These are phyloP conservation scores for Besnoitia besnoiti DNA, from an alignment of 169 alveolate species.

Conservation along the genomic window DNA sequence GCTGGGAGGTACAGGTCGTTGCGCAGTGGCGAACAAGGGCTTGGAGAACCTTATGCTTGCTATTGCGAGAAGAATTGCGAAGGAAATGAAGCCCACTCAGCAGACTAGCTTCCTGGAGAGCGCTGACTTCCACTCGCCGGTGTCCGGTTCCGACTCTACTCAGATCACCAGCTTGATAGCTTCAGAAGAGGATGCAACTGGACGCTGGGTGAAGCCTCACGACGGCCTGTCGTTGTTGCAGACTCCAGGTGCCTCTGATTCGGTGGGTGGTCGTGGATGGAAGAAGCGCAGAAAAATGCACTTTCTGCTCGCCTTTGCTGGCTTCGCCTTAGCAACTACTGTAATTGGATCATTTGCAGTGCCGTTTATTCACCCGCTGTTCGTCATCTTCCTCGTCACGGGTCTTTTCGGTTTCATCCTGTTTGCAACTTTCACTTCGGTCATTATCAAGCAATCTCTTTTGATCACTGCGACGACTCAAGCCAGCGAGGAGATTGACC, in stretches of 20 bases:
- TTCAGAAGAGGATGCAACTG: neutral
- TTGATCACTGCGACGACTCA: neutral
- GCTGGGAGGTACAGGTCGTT: neutral
- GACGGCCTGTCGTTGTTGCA: neutral
- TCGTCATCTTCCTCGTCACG: neutral
- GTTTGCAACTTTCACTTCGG: neutral
- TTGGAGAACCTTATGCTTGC: neutral
- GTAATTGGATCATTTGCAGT: neutral
- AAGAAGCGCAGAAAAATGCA: neutral
- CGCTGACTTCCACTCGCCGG: neutral
- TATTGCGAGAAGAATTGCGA: neutral
- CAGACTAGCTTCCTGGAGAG: neutral
- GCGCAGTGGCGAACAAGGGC: constrained; percentile 6
- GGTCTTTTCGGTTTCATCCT: neutral
- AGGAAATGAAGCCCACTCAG: neutral
- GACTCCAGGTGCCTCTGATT: neutral
- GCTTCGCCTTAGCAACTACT: neutral
- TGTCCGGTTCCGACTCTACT: neutral
- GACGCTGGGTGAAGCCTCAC: neutral
- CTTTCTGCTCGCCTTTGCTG: neutral
- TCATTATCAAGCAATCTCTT: neutral
- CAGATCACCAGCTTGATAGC: neutral
- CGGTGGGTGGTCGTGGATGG: neutral
- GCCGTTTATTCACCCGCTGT: neutral
- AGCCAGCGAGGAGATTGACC: neutral